Evolutionary conservation across 202 grass and related monocot species (phyloP).

Genomic region (Zizania palustris): DNA sequence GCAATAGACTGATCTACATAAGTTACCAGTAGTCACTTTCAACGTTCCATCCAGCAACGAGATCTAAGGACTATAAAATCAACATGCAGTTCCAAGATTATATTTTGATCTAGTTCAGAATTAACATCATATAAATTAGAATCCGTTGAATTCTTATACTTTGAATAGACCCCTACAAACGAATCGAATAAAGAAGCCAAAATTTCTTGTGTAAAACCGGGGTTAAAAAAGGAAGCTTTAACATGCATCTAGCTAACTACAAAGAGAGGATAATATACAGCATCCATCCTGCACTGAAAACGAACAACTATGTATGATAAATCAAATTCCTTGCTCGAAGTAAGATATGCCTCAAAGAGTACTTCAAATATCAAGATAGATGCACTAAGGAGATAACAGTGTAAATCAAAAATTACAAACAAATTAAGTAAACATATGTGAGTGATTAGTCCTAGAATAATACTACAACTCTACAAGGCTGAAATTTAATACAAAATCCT

Average conservation of each 20-base stretch:
- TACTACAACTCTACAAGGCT: slow-evolving; percentile 21
- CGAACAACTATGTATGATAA: not conserved
- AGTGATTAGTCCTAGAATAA: not conserved
- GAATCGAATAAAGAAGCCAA: not conserved
- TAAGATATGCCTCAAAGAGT: not conserved
- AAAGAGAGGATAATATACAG: not conserved
- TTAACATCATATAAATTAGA: slow-evolving; percentile 4
- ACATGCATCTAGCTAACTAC: slow-evolving; percentile 6
- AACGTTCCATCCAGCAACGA: not conserved
- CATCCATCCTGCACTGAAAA: not conserved
- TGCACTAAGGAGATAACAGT: not conserved
- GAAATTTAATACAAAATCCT: not conserved
- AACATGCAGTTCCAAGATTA: not conserved
- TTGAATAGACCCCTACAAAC: not conserved
- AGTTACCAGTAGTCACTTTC: not conserved
- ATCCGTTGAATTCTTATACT: not conserved
- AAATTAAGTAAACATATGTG: slow-evolving; percentile 1
- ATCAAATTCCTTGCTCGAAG: not conserved
- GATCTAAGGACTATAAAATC: not conserved
- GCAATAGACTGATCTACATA: not conserved
- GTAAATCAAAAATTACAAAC: not conserved
- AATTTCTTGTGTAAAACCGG: not conserved
- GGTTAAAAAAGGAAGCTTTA: not conserved
- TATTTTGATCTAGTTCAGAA: slow-evolving; percentile 11
- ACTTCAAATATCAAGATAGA: slow-evolving; percentile 13